phyloP scores from a whole-genome alignment of 2,329 filamentous ascomycete genomes.

The Gaeumannomyces tritici region DNA sequence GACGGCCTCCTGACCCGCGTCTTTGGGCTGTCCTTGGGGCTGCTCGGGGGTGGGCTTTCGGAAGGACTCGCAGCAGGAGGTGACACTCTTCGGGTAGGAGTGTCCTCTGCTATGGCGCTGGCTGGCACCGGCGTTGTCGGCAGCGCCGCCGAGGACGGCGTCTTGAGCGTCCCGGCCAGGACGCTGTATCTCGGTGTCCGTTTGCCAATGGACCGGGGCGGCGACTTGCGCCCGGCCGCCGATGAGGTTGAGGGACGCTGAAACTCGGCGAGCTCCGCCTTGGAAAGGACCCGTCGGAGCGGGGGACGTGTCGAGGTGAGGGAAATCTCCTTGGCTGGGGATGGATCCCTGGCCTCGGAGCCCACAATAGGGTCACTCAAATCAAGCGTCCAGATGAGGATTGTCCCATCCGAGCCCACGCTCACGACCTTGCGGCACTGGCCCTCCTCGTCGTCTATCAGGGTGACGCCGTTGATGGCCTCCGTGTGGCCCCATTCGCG shows the following conservation, averaged over 20 bases:
- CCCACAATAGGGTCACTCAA: conserved; percentile 30
- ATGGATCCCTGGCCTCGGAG: conserved; percentile 39
- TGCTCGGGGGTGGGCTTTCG: conserved; percentile 37
- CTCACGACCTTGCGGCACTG: conserved; percentile 52
- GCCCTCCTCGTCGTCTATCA: conserved; percentile 51
- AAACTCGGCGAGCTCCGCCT: conserved; percentile 77
- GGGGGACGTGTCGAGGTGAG: conserved; percentile 56
- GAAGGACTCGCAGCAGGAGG: conserved; percentile 28
- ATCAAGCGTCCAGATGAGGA: conserved; percentile 67
- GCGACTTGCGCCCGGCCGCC: conserved; percentile 39
- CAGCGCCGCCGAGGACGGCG: conserved; percentile 24
- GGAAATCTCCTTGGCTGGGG: conserved; percentile 34
- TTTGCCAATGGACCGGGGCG: conserved; percentile 42
- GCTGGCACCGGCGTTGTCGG: conserved; percentile 14
- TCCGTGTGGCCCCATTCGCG: conserved; percentile 95
- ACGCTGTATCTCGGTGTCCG: conserved; percentile 45
- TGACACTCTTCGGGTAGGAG: conserved; percentile 37
- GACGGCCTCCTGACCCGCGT: conserved; percentile 41
- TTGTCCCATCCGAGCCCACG: conserved; percentile 69
- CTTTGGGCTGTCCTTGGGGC: conserved; percentile 42
- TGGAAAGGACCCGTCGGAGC: conserved; percentile 76
- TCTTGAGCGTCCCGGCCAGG: conserved; percentile 21
- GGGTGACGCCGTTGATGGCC: conserved; percentile 74
- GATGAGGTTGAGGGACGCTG: conserved; percentile 39
- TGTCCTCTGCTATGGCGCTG: conserved; percentile 32